phyloP scores from a whole-genome alignment of 2,329 filamentous ascomycete genomes.

The Fusarium buharicum region DNA sequence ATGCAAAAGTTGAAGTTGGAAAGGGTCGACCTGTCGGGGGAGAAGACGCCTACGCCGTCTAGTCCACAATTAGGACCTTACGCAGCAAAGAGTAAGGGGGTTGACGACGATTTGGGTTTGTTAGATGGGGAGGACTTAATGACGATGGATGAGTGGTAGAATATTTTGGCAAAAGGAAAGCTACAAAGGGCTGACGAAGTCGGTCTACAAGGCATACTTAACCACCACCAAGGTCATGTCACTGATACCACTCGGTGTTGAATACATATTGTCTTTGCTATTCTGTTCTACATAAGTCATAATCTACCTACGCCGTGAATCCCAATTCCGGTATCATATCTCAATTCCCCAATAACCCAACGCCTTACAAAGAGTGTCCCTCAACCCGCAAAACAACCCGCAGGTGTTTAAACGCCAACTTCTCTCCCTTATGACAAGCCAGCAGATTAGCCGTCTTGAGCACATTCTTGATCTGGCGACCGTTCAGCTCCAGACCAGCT shows the following conservation, averaged over 20 bases:
- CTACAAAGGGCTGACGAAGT: too few species aligned
- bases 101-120: too few species aligned
- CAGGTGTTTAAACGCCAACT: slow-evolving; percentile 45
- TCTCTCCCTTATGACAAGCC: slow-evolving; percentile 48
- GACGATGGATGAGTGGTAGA: too few species aligned
- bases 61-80: too few species aligned
- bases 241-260: too few species aligned
- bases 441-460: slow-evolving; percentile 52
- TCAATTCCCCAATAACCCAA: background rate
- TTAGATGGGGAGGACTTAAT: too few species aligned
- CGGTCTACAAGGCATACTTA: too few species aligned
- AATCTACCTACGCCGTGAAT: background rate
- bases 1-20: background rate
- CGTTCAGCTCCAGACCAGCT: slow-evolving; percentile 56
- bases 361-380: slow-evolving; percentile 43
- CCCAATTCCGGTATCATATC: background rate
- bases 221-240: too few species aligned
- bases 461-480: slow-evolving; percentile 63
- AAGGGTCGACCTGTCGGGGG: background rate
- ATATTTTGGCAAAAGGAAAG: too few species aligned
- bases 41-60: too few species aligned
- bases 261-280: background rate
- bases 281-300: background rate
- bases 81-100: too few species aligned
- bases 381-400: slow-evolving; percentile 48